Conservation (phyloP, 129 eudicot species). For the Artemisia argyi region DNA sequence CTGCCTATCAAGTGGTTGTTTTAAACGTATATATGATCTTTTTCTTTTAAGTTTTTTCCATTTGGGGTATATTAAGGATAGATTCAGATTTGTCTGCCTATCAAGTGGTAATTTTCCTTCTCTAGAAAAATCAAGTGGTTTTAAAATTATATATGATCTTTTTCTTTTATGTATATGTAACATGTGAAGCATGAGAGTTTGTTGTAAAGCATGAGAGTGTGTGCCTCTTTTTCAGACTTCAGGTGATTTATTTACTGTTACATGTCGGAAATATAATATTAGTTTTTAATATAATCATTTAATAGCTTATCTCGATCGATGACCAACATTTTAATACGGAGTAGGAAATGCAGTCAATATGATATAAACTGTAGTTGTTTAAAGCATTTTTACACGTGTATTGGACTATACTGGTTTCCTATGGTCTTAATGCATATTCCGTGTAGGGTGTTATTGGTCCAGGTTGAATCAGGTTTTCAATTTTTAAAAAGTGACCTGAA, state of each 20-base stretch:
- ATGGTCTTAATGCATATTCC: too few relatives aligned
- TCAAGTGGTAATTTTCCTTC: background rate
- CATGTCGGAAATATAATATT: background rate
- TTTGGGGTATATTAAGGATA: background rate
- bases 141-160: background rate
- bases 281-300: background rate
- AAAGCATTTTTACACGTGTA: too few relatives aligned
- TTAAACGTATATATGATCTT: too few relatives aligned
- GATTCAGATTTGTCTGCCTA: too few relatives aligned
- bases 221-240: background rate
- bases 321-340: background rate
- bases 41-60: background rate
- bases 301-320: background rate
- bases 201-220: background rate
- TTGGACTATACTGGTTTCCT: too few relatives aligned
- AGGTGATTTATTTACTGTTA: background rate
- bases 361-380: too few relatives aligned
- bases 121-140: background rate
- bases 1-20: background rate
- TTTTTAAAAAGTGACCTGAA: too few relatives aligned
- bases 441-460: too few relatives aligned
- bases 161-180: too few relatives aligned
- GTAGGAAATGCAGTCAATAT: background rate
- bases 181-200: constrained; percentile 2
- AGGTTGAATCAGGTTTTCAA: too few relatives aligned